Evolutionary conservation across 345 rosid species (phyloP).

Genomic region (Brassica rapa): DNA sequence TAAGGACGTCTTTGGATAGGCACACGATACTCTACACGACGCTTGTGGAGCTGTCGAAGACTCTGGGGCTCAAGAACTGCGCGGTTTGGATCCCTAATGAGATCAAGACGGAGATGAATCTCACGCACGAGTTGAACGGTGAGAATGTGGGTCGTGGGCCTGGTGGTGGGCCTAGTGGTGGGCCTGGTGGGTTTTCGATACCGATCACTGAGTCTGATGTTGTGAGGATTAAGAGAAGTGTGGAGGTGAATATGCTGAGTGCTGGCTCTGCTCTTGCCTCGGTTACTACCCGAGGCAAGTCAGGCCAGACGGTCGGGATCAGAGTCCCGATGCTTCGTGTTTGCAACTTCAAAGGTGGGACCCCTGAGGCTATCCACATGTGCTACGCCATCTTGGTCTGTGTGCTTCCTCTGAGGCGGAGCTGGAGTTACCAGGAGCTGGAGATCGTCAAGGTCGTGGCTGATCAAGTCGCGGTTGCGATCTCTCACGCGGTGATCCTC

Average conservation of each 20-base stretch:
- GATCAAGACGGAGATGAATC: slow-evolving; percentile 63
- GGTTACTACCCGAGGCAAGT: slow-evolving; percentile 57
- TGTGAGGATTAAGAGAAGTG: slow-evolving; percentile 62
- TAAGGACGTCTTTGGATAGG: slow-evolving; percentile 79
- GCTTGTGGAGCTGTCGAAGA: slow-evolving; percentile 83
- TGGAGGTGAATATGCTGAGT: slow-evolving; percentile 60
- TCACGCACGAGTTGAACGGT: slow-evolving; percentile 61
- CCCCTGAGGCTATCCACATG: slow-evolving; percentile 69
- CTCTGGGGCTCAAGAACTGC: slow-evolving; percentile 75
- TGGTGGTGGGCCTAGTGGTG: not conserved
- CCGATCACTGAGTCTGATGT: slow-evolving; percentile 74
- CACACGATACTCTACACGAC: slow-evolving; percentile 82
- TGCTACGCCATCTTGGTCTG: slow-evolving; percentile 83
- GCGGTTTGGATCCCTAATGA: slow-evolving; percentile 95
- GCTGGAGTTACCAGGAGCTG: slow-evolving; percentile 74
- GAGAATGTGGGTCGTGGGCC: slow-evolving; percentile 24
- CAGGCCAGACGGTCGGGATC: slow-evolving; percentile 81
- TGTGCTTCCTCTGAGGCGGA: slow-evolving; percentile 69
- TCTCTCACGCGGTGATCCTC: slow-evolving; percentile 91
- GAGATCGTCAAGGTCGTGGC: slow-evolving; percentile 92
- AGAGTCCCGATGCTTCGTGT: slow-evolving; percentile 92
- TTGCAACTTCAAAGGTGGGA: slow-evolving; percentile 87
- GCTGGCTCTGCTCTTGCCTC: slow-evolving; percentile 60
- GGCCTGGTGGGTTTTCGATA: slow-evolving; percentile 37
- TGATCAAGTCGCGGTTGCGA: slow-evolving; percentile 95